Evolutionary conservation across 129 eudicot species (phyloP).

Genomic region (Glebionis coronaria): DNA sequence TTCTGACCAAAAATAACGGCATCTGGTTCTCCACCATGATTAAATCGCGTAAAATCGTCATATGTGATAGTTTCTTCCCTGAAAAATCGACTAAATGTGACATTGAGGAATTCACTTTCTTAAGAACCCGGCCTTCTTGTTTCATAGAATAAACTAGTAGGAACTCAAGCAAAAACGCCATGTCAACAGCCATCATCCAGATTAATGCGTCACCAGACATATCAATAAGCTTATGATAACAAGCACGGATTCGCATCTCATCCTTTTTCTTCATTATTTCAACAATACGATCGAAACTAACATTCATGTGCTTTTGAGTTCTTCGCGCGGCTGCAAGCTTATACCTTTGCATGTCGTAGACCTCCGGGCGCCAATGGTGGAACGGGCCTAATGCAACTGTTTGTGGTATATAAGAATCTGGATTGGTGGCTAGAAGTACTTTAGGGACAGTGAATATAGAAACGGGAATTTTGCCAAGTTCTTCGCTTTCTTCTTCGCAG

Average conservation of each 20-base stretch:
- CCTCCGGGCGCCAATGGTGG: conserved; percentile 46
- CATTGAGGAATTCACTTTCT: conserved; percentile 35
- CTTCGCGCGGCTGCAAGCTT: conserved; percentile 43
- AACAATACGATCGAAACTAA: conserved; percentile 34
- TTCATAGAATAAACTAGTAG: conserved; percentile 37
- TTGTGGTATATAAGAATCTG: conserved; percentile 55
- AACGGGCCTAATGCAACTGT: conserved; percentile 63
- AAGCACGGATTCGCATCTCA: conserved; percentile 43
- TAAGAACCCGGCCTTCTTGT: conserved; percentile 14
- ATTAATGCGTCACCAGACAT: conserved; percentile 42
- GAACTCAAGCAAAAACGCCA: conserved; percentile 49
- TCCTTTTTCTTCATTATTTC: conserved; percentile 18
- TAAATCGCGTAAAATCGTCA: conserved; percentile 57
- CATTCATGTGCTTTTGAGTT: conserved; percentile 15
- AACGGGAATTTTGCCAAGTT: conserved; percentile 34
- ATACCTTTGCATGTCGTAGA: conserved; percentile 33
- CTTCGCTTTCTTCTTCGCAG: conserved; percentile 34
- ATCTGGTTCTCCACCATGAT: conserved; percentile 75
- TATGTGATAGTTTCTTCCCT: conserved; percentile 45
- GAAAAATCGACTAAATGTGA: conserved; percentile 44
- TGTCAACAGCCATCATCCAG: conserved; percentile 70
- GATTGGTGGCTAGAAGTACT: conserved; percentile 35
- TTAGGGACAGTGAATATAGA: conserved; percentile 60
- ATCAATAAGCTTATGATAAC: conserved; percentile 52
- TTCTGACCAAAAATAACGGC: conserved; percentile 45